Evolutionary conservation across 441 rosid genomes (phyloP), one percentile per base, ranked within the genome.

Genomic region (Aleurites moluccanus): DNA sequence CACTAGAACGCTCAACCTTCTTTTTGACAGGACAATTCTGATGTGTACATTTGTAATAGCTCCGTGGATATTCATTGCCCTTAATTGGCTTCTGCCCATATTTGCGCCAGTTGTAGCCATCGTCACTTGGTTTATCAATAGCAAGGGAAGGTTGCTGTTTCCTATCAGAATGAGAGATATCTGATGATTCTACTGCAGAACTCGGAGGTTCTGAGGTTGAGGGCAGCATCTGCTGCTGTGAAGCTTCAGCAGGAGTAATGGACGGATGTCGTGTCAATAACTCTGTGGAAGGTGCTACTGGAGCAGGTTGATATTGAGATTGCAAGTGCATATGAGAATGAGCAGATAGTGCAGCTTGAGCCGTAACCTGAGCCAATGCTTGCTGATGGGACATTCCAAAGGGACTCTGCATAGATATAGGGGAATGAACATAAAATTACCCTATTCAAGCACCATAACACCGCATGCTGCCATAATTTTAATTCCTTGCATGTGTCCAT

Each of bases 61-160:
- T 90, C 76, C 94, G 77, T 18, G 94, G 92, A 76, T 85, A 88
- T 78, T 87, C 92, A 64, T 91, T 87, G 16, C 95, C 90, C 77
- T 90, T 85, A 23, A 90, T 85, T 77, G 89, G 90, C 80, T 90
- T 88, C 80, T 88, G 95, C 66, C 92, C 92, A 76, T 90, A 88
- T 67, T 88, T 88, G 63, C 90, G 81, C 92, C 92, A 88, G 75
- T 86, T 88, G 81, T 85, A 90, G 74, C 88, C 89, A 73, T 90
- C 92, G 77, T 90, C 86, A 40, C 91, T 87, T 4, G 97, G 97
- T 80, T 89, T 90, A 78, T 88, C 94, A 64, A 87, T 88, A 47
- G 79, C 82, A 67, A 80, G 75, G 27, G 84, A 70, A 57, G 79
- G 74, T 44, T 85, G 89, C 74, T 75, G 80, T 86, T 80, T 88